A percentile compares a stretch with the other conserved stretches of the same genome.
phyloP scores from a whole-genome alignment of 192 early-diverging fungal genomes.

The Phlyctochytrium arcticum region DNA sequence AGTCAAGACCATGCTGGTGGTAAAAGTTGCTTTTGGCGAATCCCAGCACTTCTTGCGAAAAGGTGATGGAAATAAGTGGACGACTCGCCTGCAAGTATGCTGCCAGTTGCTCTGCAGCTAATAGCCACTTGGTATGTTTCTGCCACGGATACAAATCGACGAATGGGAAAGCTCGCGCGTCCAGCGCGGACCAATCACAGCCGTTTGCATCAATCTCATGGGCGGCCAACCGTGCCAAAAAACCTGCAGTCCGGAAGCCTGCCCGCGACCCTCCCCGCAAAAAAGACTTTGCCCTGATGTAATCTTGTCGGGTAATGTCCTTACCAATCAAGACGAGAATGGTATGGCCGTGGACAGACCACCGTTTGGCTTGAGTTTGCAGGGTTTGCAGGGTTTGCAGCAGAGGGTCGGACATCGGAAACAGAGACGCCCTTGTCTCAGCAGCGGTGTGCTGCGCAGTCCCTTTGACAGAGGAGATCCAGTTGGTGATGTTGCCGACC shows the following conservation, averaged over 20 bases:
- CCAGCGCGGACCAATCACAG: not conserved
- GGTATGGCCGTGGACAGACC: not conserved
- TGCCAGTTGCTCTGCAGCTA: not conserved
- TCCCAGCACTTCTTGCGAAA: not conserved
- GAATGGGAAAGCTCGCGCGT: not conserved
- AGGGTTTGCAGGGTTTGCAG: too few species aligned
- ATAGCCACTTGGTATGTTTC: too few species aligned
- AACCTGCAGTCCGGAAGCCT: conserved; percentile 5
- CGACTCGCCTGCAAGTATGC: not conserved
- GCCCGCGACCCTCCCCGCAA: conserved; percentile 1
- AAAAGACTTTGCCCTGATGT: not conserved
- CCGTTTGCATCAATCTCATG: not conserved
- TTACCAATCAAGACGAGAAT: conserved; percentile 10
- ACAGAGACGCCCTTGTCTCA: not conserved
- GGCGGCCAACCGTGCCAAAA: not conserved
- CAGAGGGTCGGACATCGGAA: not conserved
- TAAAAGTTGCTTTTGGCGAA: not conserved
- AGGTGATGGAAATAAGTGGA: not conserved
- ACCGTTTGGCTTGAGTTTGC: too few species aligned
- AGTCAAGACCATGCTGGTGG: not conserved
- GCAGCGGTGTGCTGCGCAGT: too few species aligned
- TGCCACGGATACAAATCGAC: conserved; percentile 4
- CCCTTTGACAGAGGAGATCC: too few species aligned
- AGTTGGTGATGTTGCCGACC: too few species aligned
- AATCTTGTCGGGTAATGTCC: conserved; percentile 15